Evolutionary conservation across 1,284 basidiomycete species (phyloP), one percentile per base, ranked within the genome.

Genomic region (Cerioporus squamosus): DNA sequence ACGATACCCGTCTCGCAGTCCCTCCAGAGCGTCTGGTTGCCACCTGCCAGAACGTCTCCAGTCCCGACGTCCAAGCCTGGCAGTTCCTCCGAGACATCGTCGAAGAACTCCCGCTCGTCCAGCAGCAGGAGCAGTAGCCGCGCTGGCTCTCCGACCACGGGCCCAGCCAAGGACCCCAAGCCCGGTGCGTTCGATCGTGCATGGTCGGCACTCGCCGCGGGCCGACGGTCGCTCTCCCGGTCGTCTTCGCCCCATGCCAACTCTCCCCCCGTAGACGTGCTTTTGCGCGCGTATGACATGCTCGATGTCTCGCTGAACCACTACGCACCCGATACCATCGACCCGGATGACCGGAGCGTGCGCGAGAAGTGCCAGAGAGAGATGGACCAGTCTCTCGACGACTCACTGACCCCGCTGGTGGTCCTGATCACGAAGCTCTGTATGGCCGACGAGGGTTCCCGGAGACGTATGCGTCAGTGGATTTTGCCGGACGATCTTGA

Each of bases 401-500:
- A 96, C 53, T 70, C 88, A 0, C 75, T 95, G 23, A 80, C 86
- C 2, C 94, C 94, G 1, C 77, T 95, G 14, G 79, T 90, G 12
- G 75, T 94, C 12, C 81, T 97, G 22, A 74, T 95, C 46, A 84
- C 86, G 2, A 84, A 89, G 57, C 72, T 93, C 23, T 91, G 87
- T 63, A 72, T 79, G 22, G 87, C 81, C 2, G 87, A 90, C 61
- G 82, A 85, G 52, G 74, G 74, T 1, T 83, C 84, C 22, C 79
- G 86, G 52, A 61, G 72, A 33, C 79, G 84, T 31, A 73, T 94
- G 59, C 81, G 85, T 51, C 80, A 85, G 40, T 82, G 83, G 77
- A 74, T 97, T 9, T 73, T 95, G 7, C 94, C 95, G 0, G 73
- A 83, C 0, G 84, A 90, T 64, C 68, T 97, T 71, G 95, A 97